Evolutionary conservation across 306 rosid genomes (phyloP), one percentile per base, ranked within the genome.

Genomic region (Prinsepia uniflora): DNA sequence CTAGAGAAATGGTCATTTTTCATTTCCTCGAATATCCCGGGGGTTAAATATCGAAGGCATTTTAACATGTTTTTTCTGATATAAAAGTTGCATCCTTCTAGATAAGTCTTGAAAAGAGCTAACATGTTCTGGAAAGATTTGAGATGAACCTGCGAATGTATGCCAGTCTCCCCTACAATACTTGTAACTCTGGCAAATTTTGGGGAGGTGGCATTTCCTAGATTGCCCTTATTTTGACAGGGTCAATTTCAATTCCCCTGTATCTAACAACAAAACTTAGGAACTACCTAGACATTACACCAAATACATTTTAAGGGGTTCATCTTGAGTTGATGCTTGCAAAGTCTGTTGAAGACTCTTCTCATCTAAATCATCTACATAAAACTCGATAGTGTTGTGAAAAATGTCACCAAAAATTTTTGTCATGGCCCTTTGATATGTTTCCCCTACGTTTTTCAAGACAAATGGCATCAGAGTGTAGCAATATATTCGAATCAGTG

Each of bases 401-500:
- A 53, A 5, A 22, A 53, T 18, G 9, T 53, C 30, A 0, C 3
- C 18, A 0, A 53, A 53, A 18, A 53, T 53, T 0, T n/a, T 0
- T 4, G 6, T 53, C 6, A 18, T 53, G 30, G 58, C 30, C 18
- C 30, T 53, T 53, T 53, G 58, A 12, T 53, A 53, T 53, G 30
- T 53, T 9, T 22, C 13, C 1, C 30, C 0, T 2, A 2, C 13
- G 8, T 43, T 43, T 43, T 53, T 53, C 0, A 18, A 4, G 8
- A 5, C 13, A 0, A 53, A 53, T 0, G 3, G 0, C 6, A 8
- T 18, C 5, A 18, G 2, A 8, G 30, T 53, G 22, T 22, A 56
- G 0, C 4, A 56, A 0, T 9, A 20, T 0, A 56, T 14, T 3
- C 0, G 1, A 0, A 19, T 56, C 0, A 39, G 17, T 0, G 39